Base-by-base conservation (phyloP, 2,329 filamentous ascomycete genomes). In the Coniochaeta sp. region DNA sequence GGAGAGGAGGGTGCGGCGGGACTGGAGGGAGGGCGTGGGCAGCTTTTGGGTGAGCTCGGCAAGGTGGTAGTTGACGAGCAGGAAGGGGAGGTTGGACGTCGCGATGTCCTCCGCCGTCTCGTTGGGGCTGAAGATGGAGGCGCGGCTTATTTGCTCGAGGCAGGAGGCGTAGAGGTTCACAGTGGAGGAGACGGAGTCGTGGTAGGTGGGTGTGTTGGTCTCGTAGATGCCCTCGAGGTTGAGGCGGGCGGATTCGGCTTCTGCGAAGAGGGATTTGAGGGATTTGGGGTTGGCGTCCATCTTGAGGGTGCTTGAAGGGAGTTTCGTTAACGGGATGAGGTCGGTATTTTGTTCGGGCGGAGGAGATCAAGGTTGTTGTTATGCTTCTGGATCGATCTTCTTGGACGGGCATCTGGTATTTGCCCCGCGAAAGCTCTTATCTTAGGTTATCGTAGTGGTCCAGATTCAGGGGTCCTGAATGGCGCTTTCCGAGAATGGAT, bases 111-210 rank as follows among this genome's bases (percentile, higher is more conserved):
- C 94, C 33, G 92, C 70, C 1, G 81, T 79, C 68, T 99, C 94
- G 69, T 99, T 99, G 31, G 84, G 77, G 59, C 90, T 96, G 78
- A 97, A 97, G 50, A 99, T 75, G 0, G 88, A 86, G 24, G 94
- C 75, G 54, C 82, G 77, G 57, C 82, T 75, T 57, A 89, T 82
- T 52, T 88, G 80, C 53, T 81, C 74, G 53, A 86, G 75, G 67
- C 88, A 91, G 66, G 87, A 76, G 61, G 87, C 76, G 70, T 95
- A 92, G 50, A 83, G 79, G 56, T 79, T 70, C 59, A 95, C 82
- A 35, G 88, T 81, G 33, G 76, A 70, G 54, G 75, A 73, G 58
- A 96, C 77, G 60, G 83, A 82, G 58, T 85, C 78, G 63, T 82
- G 82, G 70, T 86, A 92, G 51, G 74, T 68, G 30, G 82, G 72